Conservation (phyloP, 2,329 filamentous ascomycete genomes). For the Apiospora rasikravindrae region DNA sequence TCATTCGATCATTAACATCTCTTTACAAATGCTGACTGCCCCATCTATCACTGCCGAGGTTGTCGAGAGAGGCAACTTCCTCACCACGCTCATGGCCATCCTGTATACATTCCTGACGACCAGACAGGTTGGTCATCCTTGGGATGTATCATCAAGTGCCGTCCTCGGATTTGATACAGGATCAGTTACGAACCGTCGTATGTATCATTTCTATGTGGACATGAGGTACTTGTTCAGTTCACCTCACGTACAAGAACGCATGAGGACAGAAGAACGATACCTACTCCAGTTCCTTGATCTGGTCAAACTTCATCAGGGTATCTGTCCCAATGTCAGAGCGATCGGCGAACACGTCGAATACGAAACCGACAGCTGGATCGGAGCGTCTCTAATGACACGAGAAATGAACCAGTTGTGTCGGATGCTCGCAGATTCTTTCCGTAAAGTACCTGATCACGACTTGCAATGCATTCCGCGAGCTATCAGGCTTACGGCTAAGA, state of each 20-base stretch:
- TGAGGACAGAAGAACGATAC: conserved; percentile 85
- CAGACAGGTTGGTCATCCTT: conserved; percentile 91
- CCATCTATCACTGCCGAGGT: conserved; percentile 96
- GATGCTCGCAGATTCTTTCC: conserved; percentile 87
- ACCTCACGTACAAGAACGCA: conserved; percentile 82
- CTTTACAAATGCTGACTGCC: conserved; percentile 93
- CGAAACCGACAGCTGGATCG: conserved; percentile 98
- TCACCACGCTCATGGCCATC: conserved; percentile 94
- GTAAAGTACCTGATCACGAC: conserved; percentile 68
- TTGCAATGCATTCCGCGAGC: conserved; percentile 69
- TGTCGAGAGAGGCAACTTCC: conserved; percentile 91
- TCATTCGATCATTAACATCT: conserved; percentile 98
- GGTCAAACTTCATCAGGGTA: conserved; percentile 94
- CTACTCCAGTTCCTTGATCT: conserved; percentile 93
- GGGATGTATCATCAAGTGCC: conserved; percentile 83
- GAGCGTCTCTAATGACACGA: conserved; percentile 88
- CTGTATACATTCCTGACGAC: conserved; percentile 97
- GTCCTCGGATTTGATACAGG: conserved; percentile 93
- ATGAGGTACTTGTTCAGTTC: conserved; percentile 90
- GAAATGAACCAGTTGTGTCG: conserved; percentile 94
- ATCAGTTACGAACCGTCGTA: conserved; percentile 89
- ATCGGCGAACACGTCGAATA: conserved; percentile 97
- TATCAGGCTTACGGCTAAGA: conserved; percentile 77
- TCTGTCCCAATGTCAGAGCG: conserved; percentile 91
- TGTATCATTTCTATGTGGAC: conserved; percentile 98